A percentile compares a stretch with the other conserved stretches of the same genome.
These are phyloP conservation scores for Amanita molliuscula DNA, from an alignment of 768 basidiomycete genomes.

Conservation along the genomic window DNA sequence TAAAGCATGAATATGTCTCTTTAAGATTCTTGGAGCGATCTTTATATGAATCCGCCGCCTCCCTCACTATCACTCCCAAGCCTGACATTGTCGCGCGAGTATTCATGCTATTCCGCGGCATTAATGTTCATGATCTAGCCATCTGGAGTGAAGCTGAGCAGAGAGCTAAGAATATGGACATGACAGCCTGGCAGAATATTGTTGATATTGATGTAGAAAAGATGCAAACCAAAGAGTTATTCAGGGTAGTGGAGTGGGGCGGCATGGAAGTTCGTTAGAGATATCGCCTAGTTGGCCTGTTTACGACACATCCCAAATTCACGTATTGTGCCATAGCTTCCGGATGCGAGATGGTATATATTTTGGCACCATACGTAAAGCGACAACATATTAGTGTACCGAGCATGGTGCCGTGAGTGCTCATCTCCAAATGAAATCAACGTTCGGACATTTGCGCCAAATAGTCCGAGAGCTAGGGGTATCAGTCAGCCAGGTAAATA, in stretches of 20 bases:
- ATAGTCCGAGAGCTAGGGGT: constrained; percentile 48
- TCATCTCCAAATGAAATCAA: constrained; percentile 7
- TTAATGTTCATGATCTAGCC: background rate
- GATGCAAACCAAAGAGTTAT: background rate
- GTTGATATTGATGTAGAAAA: background rate
- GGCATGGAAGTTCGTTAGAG: background rate
- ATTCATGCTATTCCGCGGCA: background rate
- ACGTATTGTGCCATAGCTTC: too few relatives aligned
- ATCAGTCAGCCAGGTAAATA: constrained; percentile 5
- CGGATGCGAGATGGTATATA: background rate
- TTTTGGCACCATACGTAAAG: background rate
- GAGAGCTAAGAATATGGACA: background rate
- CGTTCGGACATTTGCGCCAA: constrained; percentile 57
- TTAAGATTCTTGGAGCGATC: background rate
- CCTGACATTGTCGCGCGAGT: background rate
- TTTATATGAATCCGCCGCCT: background rate
- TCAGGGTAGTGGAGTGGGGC: background rate
- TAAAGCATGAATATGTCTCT: background rate
- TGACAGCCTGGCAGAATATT: background rate
- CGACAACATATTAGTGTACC: background rate
- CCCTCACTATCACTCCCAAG: background rate
- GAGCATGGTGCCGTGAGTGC: background rate
- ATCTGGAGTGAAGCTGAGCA: background rate
- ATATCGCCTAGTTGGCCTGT: too few relatives aligned
- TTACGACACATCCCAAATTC: too few relatives aligned